These are phyloP conservation scores for Ogataea methanolica DNA, from an alignment of 805 yeast genomes.

Conservation along the genomic window DNA sequence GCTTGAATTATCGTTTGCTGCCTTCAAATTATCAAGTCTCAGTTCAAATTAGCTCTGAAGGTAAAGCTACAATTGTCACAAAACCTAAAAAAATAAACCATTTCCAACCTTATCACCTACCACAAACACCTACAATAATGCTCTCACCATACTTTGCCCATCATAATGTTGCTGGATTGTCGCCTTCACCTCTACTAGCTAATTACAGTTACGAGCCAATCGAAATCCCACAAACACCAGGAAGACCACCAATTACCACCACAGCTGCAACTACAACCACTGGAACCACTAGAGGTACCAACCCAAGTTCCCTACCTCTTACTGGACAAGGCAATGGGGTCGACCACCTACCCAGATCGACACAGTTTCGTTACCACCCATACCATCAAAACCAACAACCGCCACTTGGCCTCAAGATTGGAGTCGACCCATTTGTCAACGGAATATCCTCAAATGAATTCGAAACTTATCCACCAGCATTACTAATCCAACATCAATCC, in stretches of 20 bases:
- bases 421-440: conserved; percentile 27
- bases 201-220: conserved; percentile 4
- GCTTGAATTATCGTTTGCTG: conserved; percentile 1
- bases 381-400: conserved; percentile 2
- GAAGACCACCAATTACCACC: background rate
- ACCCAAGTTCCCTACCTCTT: too few species aligned
- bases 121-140: conserved; percentile 14
- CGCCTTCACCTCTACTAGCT: conserved; percentile 3
- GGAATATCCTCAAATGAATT: conserved; percentile 25
- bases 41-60: conserved; percentile 21
- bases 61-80: conserved; percentile 27
- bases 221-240: conserved; percentile 2
- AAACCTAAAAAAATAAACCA: conserved; percentile 12
- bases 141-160: conserved; percentile 3
- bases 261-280: too few species aligned
- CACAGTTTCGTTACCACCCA: background rate
- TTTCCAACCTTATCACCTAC: conserved; percentile 1
- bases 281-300: too few species aligned
- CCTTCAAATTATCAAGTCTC: conserved; percentile 20
- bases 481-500: conserved; percentile 2
- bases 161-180: background rate
- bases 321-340: too few species aligned
- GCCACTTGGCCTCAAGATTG: conserved; percentile 22
- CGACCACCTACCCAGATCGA: background rate
- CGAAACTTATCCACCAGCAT: conserved; percentile 15